Base-by-base conservation (phyloP, 768 basidiomycete species). In the Boletales sp. region DNA sequence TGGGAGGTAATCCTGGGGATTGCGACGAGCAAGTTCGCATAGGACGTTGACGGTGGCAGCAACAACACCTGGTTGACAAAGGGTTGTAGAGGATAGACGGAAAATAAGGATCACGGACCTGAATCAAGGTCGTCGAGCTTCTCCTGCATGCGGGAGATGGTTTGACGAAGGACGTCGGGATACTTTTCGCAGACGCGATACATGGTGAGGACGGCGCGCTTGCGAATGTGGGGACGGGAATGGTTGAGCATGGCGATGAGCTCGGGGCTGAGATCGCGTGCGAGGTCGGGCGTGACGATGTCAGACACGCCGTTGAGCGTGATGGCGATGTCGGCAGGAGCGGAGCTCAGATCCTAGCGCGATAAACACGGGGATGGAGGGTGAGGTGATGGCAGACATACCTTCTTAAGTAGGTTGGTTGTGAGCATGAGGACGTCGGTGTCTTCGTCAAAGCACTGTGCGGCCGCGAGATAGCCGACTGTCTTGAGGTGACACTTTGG, bases 341-440 rank as follows among this genome's bases (percentile, higher is more conserved):
- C 81, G 43, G 91, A 87, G 48, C 76, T 81, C 59, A 97, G 71
- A 61, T 97, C 93, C 93, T 94, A 50, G 31, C 30, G 40, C 17
- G 34, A 40, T 59, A 6, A 57, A 43, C 29, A 48, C 15, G 37
- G 58, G 59, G 56, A 4, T 14, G 29, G 4, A 8, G 21, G 40
- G 21, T 19, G 2, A 30, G n/a, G 13, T 11, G 36, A 14, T 30
- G 14, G 29, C 37, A 7, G 17, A 7, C 61, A 81, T 52, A 90
- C 93, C 81, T 97, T 97, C 77, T 95, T 95, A 55, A 95, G 71
- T 29, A 92, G 74, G 69, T 99, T 99, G 10, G 95, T 97, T 4
- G 95, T 97, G 41, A 98, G 79, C 80, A 99, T 97, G 18, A 98
- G 83, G 19, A 98, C 95, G 59, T 98, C 97, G 1, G 97, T 98